Percentiles rank a stretch among this genome's conserved stretches.
These are phyloP conservation scores for Spathaspora boniae DNA, from an alignment of 805 yeast genomes.

Conservation along the genomic window DNA sequence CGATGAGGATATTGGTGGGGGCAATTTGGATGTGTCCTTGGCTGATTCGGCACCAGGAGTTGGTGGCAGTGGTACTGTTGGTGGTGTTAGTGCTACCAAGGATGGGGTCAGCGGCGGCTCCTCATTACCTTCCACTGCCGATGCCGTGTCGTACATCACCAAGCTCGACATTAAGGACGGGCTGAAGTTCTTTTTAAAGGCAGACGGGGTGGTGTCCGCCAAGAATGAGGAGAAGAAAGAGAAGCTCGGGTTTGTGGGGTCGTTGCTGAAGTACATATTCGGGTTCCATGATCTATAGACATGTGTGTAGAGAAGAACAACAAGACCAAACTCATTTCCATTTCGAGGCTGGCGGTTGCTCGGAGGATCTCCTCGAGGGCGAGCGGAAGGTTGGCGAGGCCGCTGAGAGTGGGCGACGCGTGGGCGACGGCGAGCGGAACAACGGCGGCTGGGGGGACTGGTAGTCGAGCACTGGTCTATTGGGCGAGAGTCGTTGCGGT, in stretches of 20 bases:
- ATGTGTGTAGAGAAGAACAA: too few species aligned
- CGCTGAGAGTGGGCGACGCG: too few species aligned
- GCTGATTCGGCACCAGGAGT: slow-evolving; percentile 1
- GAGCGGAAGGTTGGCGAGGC: too few species aligned
- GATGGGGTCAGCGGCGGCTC: slow-evolving; percentile 8
- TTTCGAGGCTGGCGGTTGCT: too few species aligned
- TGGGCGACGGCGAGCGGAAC: too few species aligned
- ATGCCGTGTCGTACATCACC: slow-evolving; percentile 7
- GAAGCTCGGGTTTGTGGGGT: slow-evolving; percentile 32
- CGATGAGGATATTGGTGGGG: slow-evolving; percentile 49
- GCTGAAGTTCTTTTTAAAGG: slow-evolving; percentile 30
- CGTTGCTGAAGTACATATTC: slow-evolving; percentile 33
- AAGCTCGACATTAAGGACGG: slow-evolving; percentile 41
- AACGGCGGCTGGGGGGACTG: too few species aligned
- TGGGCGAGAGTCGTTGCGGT: too few species aligned
- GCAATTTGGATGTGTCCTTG: slow-evolving; percentile 10
- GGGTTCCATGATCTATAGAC: slow-evolving; percentile 42
- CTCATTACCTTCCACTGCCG: too few species aligned
- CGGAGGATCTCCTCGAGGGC: too few species aligned
- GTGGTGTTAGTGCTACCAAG: slow-evolving; percentile 2
- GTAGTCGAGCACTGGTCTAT: too few species aligned
- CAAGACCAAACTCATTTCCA: background rate
- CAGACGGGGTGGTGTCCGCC: slow-evolving; percentile 3
- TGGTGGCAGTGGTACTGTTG: slow-evolving; percentile 2
- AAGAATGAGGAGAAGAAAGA: slow-evolving; percentile 11